Conservation (phyloP, 306 rosid species). For the Trifolium dubium region DNA sequence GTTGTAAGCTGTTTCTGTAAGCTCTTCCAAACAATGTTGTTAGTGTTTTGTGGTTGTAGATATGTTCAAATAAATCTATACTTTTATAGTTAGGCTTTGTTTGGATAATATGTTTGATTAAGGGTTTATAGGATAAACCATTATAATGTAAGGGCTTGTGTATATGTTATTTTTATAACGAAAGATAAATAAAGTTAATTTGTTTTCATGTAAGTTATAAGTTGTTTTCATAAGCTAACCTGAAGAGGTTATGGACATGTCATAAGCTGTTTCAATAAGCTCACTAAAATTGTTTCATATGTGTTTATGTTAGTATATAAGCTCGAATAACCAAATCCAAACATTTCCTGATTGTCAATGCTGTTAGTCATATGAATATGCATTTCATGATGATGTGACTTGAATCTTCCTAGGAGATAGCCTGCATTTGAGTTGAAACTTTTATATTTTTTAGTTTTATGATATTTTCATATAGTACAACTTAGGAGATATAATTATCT, state of each 20-base stretch:
- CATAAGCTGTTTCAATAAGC: not conserved
- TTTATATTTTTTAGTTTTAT: constrained; percentile 4
- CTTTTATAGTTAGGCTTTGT: not conserved
- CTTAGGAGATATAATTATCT: constrained; percentile 32
- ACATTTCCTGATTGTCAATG: not conserved
- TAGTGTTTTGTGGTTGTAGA: not conserved
- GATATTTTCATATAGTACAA: constrained; percentile 5
- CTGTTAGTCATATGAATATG: not conserved
- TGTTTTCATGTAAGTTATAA: not conserved
- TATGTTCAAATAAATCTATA: no score
- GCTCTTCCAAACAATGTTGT: not conserved
- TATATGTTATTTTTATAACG: not conserved
- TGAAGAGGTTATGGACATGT: no score
- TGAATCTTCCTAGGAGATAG: constrained; percentile 3
- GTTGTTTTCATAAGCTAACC: no score
- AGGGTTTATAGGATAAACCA: not conserved
- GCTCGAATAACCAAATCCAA: not conserved
- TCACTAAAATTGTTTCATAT: no score
- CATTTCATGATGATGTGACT: constrained; percentile 15
- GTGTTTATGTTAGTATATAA: not conserved
- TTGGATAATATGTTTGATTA: not conserved
- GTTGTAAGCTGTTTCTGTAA: not conserved
- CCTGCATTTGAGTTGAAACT: constrained; percentile 16
- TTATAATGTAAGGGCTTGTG: not conserved
- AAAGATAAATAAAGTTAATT: not conserved